Evolutionary conservation across 441 rosid species (phyloP).

Genomic region (Populus hybrid): DNA sequence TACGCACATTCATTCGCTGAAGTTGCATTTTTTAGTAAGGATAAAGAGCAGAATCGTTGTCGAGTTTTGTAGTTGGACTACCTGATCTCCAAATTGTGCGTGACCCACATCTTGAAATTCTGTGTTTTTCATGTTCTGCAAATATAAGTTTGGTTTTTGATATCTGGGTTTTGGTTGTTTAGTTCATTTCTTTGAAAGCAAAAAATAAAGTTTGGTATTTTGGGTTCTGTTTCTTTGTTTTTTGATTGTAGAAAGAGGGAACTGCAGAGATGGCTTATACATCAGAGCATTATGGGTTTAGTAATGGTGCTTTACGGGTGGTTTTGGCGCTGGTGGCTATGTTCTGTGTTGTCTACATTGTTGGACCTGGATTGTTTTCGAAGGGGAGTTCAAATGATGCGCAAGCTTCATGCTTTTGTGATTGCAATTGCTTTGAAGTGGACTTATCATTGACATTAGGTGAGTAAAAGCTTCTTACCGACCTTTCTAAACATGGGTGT

Average conservation of each 20-base stretch:
- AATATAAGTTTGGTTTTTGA: background rate
- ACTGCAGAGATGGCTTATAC: constrained; percentile 30
- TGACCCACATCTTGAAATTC: constrained; percentile 24
- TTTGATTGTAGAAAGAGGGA: background rate
- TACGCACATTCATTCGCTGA: background rate
- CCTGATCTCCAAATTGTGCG: background rate
- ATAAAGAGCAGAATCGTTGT: constrained; percentile 10
- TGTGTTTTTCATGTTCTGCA: constrained; percentile 1
- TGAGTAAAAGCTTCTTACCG: constrained; percentile 18
- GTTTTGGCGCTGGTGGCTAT: constrained; percentile 32
- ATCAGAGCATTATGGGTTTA: constrained; percentile 21
- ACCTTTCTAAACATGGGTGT: constrained; percentile 1
- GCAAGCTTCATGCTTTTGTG: constrained; percentile 40
- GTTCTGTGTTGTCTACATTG: constrained; percentile 30
- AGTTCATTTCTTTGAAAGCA: background rate
- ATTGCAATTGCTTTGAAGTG: constrained; percentile 46
- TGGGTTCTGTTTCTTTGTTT: background rate
- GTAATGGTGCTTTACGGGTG: constrained; percentile 29
- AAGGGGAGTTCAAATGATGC: constrained; percentile 23
- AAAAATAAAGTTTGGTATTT: constrained; percentile 8
- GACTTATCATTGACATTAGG: constrained; percentile 33
- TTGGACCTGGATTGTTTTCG: constrained; percentile 29
- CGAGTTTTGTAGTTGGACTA: background rate
- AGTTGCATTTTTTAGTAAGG: background rate
- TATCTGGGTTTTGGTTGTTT: background rate